Evolutionary conservation across 1,139 yeast genomes (phyloP).

Genomic region (Arxiozyma bovina): DNA sequence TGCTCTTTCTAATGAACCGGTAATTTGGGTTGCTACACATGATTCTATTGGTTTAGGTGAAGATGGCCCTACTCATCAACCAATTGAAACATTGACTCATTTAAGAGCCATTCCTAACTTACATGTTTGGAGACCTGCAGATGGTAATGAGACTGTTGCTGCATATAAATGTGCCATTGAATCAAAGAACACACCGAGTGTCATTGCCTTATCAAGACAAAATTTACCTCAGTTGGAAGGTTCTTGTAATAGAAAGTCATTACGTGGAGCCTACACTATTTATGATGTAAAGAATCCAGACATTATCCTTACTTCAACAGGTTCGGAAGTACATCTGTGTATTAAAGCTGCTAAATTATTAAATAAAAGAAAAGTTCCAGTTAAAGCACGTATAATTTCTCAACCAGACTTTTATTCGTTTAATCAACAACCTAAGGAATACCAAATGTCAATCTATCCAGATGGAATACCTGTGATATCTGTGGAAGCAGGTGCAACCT

Average conservation of each 20-base stretch:
- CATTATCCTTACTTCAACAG: slow-evolving; percentile 78
- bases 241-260: slow-evolving; percentile 83
- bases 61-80: slow-evolving; percentile 99
- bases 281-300: slow-evolving; percentile 57
- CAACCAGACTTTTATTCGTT: slow-evolving; percentile 90
- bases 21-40: slow-evolving; percentile 97
- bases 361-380: slow-evolving; percentile 44
- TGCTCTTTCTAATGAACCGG: slow-evolving; percentile 89
- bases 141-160: slow-evolving; percentile 97
- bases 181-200: slow-evolving; percentile 68
- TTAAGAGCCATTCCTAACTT: slow-evolving; percentile 94
- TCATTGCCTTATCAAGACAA: slow-evolving; percentile 93
- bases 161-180: slow-evolving; percentile 79
- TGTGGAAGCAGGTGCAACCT: slow-evolving; percentile 86
- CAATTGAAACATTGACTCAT: slow-evolving; percentile 97
- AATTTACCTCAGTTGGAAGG: slow-evolving; percentile 95
- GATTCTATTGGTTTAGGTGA: slow-evolving; percentile 99
- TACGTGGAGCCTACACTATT: slow-evolving; percentile 90
- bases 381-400: slow-evolving; percentile 77
- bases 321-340: slow-evolving; percentile 86
- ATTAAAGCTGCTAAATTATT: slow-evolving; percentile 74
- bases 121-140: slow-evolving; percentile 99
- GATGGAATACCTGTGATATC: slow-evolving; percentile 91
- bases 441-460: slow-evolving; percentile 81
- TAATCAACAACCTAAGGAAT: slow-evolving; percentile 71